These are phyloP conservation scores for Cicer cuneatum DNA, from an alignment of 306 rosid species.

Conservation along the genomic window DNA sequence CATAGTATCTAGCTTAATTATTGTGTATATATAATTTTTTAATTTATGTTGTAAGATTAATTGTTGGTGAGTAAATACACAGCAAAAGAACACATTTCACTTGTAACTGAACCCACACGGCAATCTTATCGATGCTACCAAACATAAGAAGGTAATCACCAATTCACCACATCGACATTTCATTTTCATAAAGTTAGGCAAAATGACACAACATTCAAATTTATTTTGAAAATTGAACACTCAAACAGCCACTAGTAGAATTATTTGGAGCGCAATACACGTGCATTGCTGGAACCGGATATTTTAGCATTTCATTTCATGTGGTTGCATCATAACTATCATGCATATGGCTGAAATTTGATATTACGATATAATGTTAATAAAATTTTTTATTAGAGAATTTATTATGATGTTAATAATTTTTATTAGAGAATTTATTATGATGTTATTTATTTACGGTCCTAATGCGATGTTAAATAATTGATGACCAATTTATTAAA, in stretches of 20 bases:
- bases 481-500: not conserved
- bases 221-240: conserved; percentile 21
- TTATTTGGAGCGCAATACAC: not conserved
- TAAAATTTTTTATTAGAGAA: not conserved
- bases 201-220: conserved; percentile 24
- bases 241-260: not conserved
- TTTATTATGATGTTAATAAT: not conserved
- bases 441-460: not conserved
- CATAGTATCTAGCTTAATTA: too few species aligned
- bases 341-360: not conserved
- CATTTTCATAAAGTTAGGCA: conserved; percentile 33
- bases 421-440: not conserved
- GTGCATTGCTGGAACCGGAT: conserved; percentile 1
- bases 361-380: not conserved
- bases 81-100: conserved; percentile 32
- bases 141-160: not conserved
- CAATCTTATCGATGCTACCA: conserved; percentile 37
- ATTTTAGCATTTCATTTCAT: not conserved
- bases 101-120: conserved; percentile 29
- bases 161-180: conserved; percentile 10
- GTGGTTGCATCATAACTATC: not conserved
- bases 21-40: too few species aligned
- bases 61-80: conserved; percentile 19
- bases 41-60: not conserved
- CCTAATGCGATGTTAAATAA: not conserved